phyloP scores from a whole-genome alignment of 2,329 filamentous ascomycete species.

The Mycogone perniciosa region DNA sequence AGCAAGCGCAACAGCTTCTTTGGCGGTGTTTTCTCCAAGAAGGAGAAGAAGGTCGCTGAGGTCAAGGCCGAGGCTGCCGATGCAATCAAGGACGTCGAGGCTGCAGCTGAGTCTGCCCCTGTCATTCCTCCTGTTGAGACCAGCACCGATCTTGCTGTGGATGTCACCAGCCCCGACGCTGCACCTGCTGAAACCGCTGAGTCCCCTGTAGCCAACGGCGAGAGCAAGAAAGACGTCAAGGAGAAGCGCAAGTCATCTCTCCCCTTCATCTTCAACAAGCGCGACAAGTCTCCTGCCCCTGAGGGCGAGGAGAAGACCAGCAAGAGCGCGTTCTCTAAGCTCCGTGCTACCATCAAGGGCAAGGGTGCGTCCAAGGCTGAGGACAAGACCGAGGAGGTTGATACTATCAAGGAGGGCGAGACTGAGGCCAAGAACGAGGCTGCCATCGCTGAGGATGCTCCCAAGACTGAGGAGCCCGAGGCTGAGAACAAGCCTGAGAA shows the following conservation, averaged over 20 bases:
- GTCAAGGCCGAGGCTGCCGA: constrained; percentile 36
- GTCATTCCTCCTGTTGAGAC: constrained; percentile 56
- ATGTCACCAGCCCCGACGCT: constrained; percentile 44
- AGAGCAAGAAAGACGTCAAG: constrained; percentile 60
- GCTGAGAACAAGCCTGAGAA: constrained; percentile 37
- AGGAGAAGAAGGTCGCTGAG: constrained; percentile 55
- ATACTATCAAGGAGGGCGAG: constrained; percentile 28
- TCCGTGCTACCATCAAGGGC: constrained; percentile 50
- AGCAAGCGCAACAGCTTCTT: constrained; percentile 54
- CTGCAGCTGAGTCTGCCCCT: constrained; percentile 47
- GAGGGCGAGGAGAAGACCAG: constrained; percentile 48
- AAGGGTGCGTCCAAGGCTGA: constrained; percentile 38
- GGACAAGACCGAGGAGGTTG: constrained; percentile 36
- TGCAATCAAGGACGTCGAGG: constrained; percentile 38
- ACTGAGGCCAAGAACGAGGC: constrained; percentile 29
- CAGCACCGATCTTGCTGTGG: constrained; percentile 49
- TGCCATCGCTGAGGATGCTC: constrained; percentile 17
- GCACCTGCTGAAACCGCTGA: constrained; percentile 44
- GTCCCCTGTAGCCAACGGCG: constrained; percentile 39
- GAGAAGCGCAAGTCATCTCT: constrained; percentile 78
- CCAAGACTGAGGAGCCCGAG: constrained; percentile 26
- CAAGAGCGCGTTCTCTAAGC: constrained; percentile 54
- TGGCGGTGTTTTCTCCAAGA: constrained; percentile 43
- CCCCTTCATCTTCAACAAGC: constrained; percentile 71
- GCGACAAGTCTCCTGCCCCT: constrained; percentile 55